Evolutionary conservation across 2,329 filamentous ascomycete species (phyloP).

Genomic region (Zymoseptoria brevis): DNA sequence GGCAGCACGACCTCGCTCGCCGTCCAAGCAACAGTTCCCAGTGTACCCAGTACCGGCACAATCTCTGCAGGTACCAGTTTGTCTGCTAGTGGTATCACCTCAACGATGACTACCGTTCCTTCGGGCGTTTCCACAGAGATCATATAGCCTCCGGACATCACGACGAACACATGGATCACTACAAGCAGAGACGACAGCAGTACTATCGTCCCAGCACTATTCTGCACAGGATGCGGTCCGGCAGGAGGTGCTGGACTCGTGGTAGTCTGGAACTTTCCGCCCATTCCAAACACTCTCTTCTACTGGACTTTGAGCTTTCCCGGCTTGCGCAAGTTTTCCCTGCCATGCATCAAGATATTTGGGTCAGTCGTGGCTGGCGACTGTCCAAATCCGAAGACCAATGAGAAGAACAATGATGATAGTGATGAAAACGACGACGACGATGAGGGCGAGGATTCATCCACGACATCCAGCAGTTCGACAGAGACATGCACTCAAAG

Average conservation of each 20-base stretch:
- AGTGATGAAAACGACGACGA: not conserved
- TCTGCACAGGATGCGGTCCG: slow-evolving; percentile 3
- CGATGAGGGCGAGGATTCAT: not conserved
- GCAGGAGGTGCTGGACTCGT: slow-evolving; percentile 1
- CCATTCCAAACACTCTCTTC: slow-evolving; percentile 2
- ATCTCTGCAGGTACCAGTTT: not conserved
- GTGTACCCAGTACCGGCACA: not conserved
- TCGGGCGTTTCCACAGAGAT: slow-evolving; percentile 6
- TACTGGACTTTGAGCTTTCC: slow-evolving; percentile 6
- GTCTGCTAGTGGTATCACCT: not conserved
- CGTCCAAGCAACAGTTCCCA: not conserved
- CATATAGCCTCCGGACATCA: slow-evolving; percentile 1
- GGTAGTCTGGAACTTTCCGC: slow-evolving; percentile 7
- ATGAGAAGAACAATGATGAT: slow-evolving; percentile 3
- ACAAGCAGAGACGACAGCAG: slow-evolving; percentile 5
- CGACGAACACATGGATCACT: slow-evolving; percentile 8
- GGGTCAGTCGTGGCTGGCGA: slow-evolving; percentile 6
- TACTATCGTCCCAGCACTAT: slow-evolving; percentile 7
- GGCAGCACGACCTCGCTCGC: slow-evolving; percentile 3
- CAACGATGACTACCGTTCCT: slow-evolving; percentile 9
- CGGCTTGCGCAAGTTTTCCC: slow-evolving; percentile 5
- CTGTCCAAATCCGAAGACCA: slow-evolving; percentile 4
- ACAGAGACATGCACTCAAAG: slow-evolving; percentile 4
- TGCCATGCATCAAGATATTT: slow-evolving; percentile 10
- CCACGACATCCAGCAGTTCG: slow-evolving; percentile 1